Evolutionary conservation across 768 basidiomycete species (phyloP).

Genomic region (Psilocybe cubensis): DNA sequence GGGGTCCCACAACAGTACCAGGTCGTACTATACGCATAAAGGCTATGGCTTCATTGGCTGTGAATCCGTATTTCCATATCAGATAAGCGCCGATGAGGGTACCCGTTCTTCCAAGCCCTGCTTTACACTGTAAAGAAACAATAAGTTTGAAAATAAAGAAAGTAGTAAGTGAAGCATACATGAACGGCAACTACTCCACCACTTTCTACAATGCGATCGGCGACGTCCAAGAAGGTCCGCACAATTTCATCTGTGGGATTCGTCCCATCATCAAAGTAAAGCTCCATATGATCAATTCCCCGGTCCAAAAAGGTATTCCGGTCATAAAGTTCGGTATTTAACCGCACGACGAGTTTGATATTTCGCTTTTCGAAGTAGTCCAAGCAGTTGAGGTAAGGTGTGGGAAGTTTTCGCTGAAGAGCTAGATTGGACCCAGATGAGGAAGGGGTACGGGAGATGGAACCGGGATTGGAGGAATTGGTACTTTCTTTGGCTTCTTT

Average conservation of each 20-base stretch:
- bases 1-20: slow-evolving; percentile 90
- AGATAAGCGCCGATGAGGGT: slow-evolving; percentile 97
- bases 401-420: slow-evolving; percentile 76
- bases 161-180: slow-evolving; percentile 45
- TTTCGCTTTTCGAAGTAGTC: slow-evolving; percentile 90
- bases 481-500: slow-evolving; percentile 61
- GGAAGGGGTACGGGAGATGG: slow-evolving; percentile 30
- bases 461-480: slow-evolving; percentile 21
- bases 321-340: slow-evolving; percentile 94
- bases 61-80: slow-evolving; percentile 98
- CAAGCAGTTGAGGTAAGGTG: slow-evolving; percentile 87
- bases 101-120: slow-evolving; percentile 94
- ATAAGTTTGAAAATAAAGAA: slow-evolving; percentile 5
- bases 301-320: slow-evolving; percentile 77
- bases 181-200: slow-evolving; percentile 90
- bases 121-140: slow-evolving; percentile 75
- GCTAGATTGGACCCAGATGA: slow-evolving; percentile 49
- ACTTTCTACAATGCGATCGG: slow-evolving; percentile 74
- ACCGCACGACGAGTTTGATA: slow-evolving; percentile 89
- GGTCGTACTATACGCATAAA: slow-evolving; percentile 99
- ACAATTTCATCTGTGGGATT: slow-evolving; percentile 97
- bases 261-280: slow-evolving; percentile 98
- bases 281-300: slow-evolving; percentile 87
- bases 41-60: slow-evolving; percentile 93
- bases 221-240: slow-evolving; percentile 85